phyloP scores from a whole-genome alignment of 345 rosid genomes.

The Atalantia buxifolia region DNA sequence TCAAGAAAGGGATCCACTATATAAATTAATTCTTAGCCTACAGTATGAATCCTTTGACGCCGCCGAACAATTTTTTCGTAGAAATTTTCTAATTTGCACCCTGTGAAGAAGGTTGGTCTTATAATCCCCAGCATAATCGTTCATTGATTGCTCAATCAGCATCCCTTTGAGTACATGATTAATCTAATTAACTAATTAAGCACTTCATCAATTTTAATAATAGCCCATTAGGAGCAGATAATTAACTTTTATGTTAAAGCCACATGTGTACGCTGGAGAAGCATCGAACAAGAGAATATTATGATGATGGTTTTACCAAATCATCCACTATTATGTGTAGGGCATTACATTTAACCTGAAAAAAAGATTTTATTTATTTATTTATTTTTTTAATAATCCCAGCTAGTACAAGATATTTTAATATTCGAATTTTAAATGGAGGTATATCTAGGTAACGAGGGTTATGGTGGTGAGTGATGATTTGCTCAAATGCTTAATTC shows the following conservation, averaged over 20 bases:
- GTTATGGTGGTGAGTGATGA: constrained; percentile 14
- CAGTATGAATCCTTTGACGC: constrained; percentile 7
- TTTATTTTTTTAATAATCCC: background rate
- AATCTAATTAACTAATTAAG: too few relatives aligned
- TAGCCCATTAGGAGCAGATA: too few relatives aligned
- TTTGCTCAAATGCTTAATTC: background rate
- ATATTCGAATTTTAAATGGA: constrained; percentile 5
- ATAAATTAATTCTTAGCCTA: background rate
- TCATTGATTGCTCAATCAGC: background rate
- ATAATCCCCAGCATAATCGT: background rate
- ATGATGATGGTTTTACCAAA: constrained; percentile 15
- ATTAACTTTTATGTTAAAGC: background rate
- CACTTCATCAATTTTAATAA: too few relatives aligned
- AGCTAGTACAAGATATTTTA: background rate
- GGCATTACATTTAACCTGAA: constrained; percentile 11
- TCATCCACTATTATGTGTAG: constrained; percentile 6
- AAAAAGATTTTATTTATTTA: background rate
- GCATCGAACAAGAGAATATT: constrained; percentile 27
- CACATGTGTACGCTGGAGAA: constrained; percentile 17
- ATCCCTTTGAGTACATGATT: background rate
- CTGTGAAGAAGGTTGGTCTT: constrained; percentile 2
- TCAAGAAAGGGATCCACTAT: background rate
- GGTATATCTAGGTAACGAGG: background rate
- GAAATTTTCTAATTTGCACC: background rate
- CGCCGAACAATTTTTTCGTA: background rate